Evolutionary conservation across 192 early-diverging fungal genomes (phyloP).

Genomic region (Coemansia sp.): DNA sequence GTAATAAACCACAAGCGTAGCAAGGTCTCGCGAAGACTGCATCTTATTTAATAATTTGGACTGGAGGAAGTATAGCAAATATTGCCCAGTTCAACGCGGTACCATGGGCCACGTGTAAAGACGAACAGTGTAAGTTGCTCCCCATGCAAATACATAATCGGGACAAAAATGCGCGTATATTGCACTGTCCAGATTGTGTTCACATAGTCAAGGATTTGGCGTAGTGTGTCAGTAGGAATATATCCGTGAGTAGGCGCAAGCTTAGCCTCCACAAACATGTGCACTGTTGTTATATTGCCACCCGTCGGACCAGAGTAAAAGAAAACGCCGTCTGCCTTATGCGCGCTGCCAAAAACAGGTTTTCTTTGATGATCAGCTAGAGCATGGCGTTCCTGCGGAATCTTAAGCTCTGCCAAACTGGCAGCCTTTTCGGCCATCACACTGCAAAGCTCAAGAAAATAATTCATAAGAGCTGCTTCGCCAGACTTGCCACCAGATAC

Average conservation of each 20-base stretch:
- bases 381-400: neutral
- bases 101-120: neutral
- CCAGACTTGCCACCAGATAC: neutral
- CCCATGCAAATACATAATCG: neutral
- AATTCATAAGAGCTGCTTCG: neutral
- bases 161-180: neutral
- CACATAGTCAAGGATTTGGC: neutral
- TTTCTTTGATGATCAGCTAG: neutral
- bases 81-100: neutral
- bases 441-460: neutral
- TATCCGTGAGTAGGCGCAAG: neutral
- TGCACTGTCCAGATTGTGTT: neutral
- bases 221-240: neutral
- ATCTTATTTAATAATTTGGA: too few species aligned
- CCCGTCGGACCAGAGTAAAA: too few species aligned
- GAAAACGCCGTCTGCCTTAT: neutral
- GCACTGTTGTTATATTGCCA: neutral
- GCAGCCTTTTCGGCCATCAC: neutral
- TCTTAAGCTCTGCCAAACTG: neutral
- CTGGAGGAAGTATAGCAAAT: neutral
- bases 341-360: neutral
- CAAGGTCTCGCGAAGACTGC: too few species aligned
- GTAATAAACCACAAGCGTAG: too few species aligned
- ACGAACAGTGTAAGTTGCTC: neutral
- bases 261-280: neutral